Evolutionary conservation across 371 early-diverging fungal genomes (phyloP).

Genomic region (Mucor mucedo): DNA sequence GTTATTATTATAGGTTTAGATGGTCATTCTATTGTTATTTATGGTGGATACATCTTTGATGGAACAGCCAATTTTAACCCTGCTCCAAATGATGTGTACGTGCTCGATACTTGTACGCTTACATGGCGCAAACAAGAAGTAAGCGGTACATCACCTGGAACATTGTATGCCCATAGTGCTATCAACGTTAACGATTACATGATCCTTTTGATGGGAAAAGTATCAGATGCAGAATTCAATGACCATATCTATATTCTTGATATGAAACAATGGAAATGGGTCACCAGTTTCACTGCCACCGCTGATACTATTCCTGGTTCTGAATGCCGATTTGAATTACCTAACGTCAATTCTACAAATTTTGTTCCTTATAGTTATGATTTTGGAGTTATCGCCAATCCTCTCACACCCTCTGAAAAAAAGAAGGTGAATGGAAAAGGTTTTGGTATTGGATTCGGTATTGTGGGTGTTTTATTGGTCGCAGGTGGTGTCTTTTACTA

Average conservation of each 20-base stretch:
- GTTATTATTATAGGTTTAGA: conserved; percentile 33
- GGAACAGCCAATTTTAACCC: neutral
- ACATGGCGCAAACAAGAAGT: conserved; percentile 39
- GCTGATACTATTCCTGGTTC: conserved; percentile 6
- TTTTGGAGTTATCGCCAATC: conserved; percentile 22
- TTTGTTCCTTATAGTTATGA: conserved; percentile 23
- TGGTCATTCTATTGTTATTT: conserved; percentile 46
- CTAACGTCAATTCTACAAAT: conserved; percentile 10
- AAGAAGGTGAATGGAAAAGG: conserved; percentile 34
- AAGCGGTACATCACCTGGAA: conserved; percentile 31
- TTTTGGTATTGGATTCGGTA: conserved; percentile 38
- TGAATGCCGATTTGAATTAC: conserved; percentile 33
- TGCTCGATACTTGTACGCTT: conserved; percentile 49
- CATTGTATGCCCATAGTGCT: conserved; percentile 44
- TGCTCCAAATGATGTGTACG: conserved; percentile 32
- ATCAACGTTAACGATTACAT: conserved; percentile 44
- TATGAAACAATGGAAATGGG: conserved; percentile 48
- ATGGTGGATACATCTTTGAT: conserved; percentile 34
- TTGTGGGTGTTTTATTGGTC: conserved; percentile 19
- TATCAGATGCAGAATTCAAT: conserved; percentile 17
- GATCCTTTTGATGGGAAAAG: conserved; percentile 43
- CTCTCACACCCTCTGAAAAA: neutral
- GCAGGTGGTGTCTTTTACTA: conserved; percentile 22
- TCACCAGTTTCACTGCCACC: conserved; percentile 3
- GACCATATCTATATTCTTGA: conserved; percentile 43